Evolutionary conservation across 306 rosid species (phyloP), one percentile per base, ranked within the genome.

Genomic region (Cucurbita maxima): DNA sequence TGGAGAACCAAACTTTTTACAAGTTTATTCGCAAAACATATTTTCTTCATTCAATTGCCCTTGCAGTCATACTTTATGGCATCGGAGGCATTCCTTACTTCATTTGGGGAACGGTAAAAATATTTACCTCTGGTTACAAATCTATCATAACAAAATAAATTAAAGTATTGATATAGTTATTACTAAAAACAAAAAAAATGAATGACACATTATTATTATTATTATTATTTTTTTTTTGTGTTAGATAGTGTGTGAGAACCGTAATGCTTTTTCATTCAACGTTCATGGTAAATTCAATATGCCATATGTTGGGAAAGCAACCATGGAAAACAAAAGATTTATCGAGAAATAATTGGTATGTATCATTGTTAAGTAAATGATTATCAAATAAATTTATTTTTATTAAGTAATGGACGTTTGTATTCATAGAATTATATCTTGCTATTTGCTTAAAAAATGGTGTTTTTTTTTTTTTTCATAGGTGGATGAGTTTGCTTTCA

Each of bases 401-500:
- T 25, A 25, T 25, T 25, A 25, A 25, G 25, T 1, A 25, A 25
- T 25, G 1, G 25, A 25, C 1, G 25, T 25, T 1, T 25, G 25
- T 25, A 25, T 25, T 25, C 1, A 25, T 1, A 25, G 1, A 25
- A 25, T 25, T 25, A 25, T 25, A 25, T 25, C 1, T 25, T 25
- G 25, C 25, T 25, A 25, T 25, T 25, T 25, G 25, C 25, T 25
- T 25, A 25, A 25, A 25, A 25, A 22, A 22, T 0, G 22, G 22
- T 22, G 43, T 40, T 40, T 0, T 44, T 22, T 22, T 22, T 22
- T 22, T 41, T 3, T 13, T 10, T 4, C 8, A 7, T 50, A 88
- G 92, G 93, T 86, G 81, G 88, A 83, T 88, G 76, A 86, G 87
- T 4, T 47, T 88, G 59, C 79, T 88, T 66, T 77, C 90, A 71